Percentiles rank a stretch among this genome's conserved stretches.
Conservation (phyloP, 2,329 filamentous ascomycete genomes). For the Xylariomycetidae sp. region DNA sequence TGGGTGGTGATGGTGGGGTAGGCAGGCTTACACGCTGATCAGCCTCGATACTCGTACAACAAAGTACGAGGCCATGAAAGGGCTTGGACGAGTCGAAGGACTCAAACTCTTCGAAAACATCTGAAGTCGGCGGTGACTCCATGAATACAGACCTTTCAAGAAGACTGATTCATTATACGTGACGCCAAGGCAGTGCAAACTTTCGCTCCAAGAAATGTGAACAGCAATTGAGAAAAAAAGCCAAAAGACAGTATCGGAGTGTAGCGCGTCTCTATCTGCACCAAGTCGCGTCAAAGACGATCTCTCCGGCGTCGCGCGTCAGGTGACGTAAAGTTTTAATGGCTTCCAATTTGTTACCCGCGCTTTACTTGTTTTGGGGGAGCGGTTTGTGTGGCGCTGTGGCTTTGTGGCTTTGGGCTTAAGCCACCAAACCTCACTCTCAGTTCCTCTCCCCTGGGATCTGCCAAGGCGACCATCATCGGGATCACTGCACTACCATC, state of each 20-base stretch:
- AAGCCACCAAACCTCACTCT: too few species aligned
- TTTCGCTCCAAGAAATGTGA: neutral
- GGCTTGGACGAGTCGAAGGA: constrained; percentile 55
- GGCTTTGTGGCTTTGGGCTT: too few species aligned
- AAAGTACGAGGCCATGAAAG: constrained; percentile 70
- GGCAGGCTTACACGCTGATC: constrained; percentile 63
- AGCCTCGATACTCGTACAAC: constrained; percentile 79
- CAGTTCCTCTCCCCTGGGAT: too few species aligned
- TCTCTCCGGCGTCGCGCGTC: too few species aligned
- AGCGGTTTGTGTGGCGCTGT: too few species aligned
- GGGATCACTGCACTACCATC: too few species aligned
- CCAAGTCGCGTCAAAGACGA: constrained; percentile 12
- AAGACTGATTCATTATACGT: neutral
- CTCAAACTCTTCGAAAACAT: constrained; percentile 10
- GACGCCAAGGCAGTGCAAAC: constrained; percentile 10
- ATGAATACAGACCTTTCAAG: constrained; percentile 10
- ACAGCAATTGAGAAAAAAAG: constrained; percentile 2
- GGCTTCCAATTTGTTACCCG: too few species aligned
- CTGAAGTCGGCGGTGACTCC: constrained; percentile 19
- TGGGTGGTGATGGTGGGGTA: constrained; percentile 3
- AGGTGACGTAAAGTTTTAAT: too few species aligned
- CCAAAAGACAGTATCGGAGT: too few species aligned
- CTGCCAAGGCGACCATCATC: too few species aligned
- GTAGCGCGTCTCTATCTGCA: constrained; percentile 7
- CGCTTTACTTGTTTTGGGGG: too few species aligned